These are phyloP conservation scores for Stagonosporopsis tanaceti DNA, from an alignment of 2,329 filamentous ascomycete species.

Conservation along the genomic window DNA sequence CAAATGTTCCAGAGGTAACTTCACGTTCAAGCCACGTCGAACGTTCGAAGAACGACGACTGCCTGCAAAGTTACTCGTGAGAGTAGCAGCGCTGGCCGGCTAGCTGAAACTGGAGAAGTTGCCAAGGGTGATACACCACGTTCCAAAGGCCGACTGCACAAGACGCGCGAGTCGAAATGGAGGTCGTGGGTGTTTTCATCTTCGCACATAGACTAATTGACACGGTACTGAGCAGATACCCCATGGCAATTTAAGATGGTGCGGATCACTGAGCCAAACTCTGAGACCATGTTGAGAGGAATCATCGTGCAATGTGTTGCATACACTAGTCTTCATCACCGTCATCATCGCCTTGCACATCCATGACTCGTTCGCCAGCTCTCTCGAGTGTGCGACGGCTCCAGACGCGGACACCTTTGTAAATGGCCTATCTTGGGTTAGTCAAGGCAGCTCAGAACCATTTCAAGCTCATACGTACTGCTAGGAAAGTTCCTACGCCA, in stretches of 20 bases:
- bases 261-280: slow-evolving; percentile 58
- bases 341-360: slow-evolving; percentile 74
- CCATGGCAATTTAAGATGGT: slow-evolving; percentile 98
- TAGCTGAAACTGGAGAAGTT: slow-evolving; percentile 31
- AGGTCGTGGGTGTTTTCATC: slow-evolving; percentile 59
- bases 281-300: slow-evolving; percentile 6
- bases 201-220: slow-evolving; percentile 97
- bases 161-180: slow-evolving; percentile 44
- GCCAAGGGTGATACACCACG: slow-evolving; percentile 39
- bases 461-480: slow-evolving; percentile 61
- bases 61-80: slow-evolving; percentile 21
- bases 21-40: slow-evolving; percentile 34
- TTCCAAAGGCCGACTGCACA: slow-evolving; percentile 42
- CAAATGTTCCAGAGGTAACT: slow-evolving; percentile 37
- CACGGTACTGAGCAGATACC: slow-evolving; percentile 73
- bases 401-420: slow-evolving; percentile 79
- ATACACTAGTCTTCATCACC: slow-evolving; percentile 57
- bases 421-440: slow-evolving; percentile 68
- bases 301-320: slow-evolving; percentile 12
- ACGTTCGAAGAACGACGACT: slow-evolving; percentile 20
- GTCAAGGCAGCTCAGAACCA: neutral
- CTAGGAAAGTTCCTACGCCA: slow-evolving; percentile 81
- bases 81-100: slow-evolving; percentile 17
- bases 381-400: slow-evolving; percentile 76
- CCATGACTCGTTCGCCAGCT: slow-evolving; percentile 81